Evolutionary conservation across 2,329 filamentous ascomycete genomes (phyloP).

Genomic region (Trichoderma atroviride): DNA sequence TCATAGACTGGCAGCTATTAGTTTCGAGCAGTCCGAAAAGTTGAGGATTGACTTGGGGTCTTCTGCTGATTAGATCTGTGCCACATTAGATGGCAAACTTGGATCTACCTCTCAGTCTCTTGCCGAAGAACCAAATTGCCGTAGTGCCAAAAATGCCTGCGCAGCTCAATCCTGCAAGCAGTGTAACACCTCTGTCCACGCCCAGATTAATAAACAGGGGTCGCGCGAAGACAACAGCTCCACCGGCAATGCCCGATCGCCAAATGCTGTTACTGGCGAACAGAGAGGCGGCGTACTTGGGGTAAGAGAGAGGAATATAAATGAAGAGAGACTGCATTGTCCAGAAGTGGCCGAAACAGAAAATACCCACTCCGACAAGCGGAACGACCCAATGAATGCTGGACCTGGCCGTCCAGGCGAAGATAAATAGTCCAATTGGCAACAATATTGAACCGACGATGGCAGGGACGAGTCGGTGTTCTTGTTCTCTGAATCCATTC

Average conservation of each 20-base stretch:
- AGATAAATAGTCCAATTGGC: conserved; percentile 68
- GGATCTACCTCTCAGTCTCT: conserved; percentile 14
- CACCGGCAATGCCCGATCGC: conserved; percentile 26
- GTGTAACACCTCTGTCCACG: conserved; percentile 28
- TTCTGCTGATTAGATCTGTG: background rate
- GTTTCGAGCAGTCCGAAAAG: background rate
- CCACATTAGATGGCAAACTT: conserved; percentile 27
- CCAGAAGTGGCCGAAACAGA: conserved; percentile 56
- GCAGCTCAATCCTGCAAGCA: conserved; percentile 29
- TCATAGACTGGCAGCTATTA: background rate
- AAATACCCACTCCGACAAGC: conserved; percentile 57
- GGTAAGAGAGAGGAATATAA: conserved; percentile 31
- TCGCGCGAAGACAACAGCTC: conserved; percentile 28
- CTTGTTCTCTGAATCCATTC: conserved; percentile 28
- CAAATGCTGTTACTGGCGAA: conserved; percentile 31
- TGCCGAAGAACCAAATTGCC: conserved; percentile 25
- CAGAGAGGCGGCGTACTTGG: conserved; percentile 29
- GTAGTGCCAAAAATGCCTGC: conserved; percentile 27
- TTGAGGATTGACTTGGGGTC: background rate
- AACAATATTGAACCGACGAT: conserved; percentile 60
- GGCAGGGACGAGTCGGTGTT: conserved; percentile 30
- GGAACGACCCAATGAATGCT: conserved; percentile 62
- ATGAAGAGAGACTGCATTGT: conserved; percentile 31
- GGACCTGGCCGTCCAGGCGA: conserved; percentile 68
- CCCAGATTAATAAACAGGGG: conserved; percentile 30